A percentile compares a stretch with the other conserved stretches of the same genome.
Conservation (phyloP, 129 eudicot genomes). For the Centella asiatica region DNA sequence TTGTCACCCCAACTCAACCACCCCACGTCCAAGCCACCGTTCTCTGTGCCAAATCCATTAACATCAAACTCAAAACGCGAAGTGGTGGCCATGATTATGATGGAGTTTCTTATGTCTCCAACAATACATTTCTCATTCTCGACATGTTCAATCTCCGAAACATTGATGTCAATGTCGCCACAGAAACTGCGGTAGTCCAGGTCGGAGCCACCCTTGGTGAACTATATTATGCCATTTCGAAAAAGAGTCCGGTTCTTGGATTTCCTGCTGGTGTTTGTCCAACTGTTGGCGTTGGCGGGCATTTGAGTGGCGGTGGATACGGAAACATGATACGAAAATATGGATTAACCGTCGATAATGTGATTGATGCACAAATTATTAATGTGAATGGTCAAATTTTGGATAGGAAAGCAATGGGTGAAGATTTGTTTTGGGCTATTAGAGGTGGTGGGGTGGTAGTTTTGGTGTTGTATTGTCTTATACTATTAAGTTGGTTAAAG, state of each 20-base stretch:
- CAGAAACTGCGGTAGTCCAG: constrained; percentile 4
- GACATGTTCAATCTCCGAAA: neutral
- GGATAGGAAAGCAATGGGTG: constrained; percentile 19
- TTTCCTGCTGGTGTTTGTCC: constrained; percentile 12
- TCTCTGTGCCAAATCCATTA: neutral
- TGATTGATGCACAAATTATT: constrained; percentile 4
- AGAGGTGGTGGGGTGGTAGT: constrained; percentile 16
- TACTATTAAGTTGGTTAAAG: constrained; percentile 20
- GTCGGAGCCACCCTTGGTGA: constrained; percentile 44
- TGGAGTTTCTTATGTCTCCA: neutral
- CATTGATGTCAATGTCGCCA: neutral
- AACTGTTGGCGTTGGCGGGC: constrained; percentile 19
- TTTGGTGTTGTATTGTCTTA: no score
- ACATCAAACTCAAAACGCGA: neutral
- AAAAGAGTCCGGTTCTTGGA: constrained; percentile 8
- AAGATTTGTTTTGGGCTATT: constrained; percentile 22
- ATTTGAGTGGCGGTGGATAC: constrained; percentile 18
- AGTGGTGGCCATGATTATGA: neutral
- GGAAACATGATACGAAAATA: constrained; percentile 21
- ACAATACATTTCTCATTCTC: neutral
- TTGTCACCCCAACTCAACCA: neutral
- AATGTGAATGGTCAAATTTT: constrained; percentile 4
- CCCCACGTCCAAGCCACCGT: neutral
- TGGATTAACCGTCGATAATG: constrained; percentile 20
- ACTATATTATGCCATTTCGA: constrained; percentile 13